Evolutionary conservation across 192 early-diverging fungal species (phyloP).

Genomic region (Gonapodya sp.): DNA sequence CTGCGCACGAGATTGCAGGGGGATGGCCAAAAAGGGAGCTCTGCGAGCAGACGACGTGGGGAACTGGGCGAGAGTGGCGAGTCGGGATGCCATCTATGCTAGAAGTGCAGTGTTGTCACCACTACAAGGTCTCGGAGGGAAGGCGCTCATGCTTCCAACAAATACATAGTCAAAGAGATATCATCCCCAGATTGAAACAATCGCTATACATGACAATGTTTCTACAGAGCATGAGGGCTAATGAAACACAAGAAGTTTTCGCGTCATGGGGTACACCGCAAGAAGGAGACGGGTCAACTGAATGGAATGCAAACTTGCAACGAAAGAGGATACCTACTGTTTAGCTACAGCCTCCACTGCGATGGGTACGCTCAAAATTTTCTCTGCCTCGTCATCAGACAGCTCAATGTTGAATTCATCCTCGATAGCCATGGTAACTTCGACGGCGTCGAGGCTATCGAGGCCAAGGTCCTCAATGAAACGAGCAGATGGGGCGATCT

Average conservation of each 20-base stretch:
- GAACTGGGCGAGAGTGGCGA: no score
- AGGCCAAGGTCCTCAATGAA: constrained; percentile 91
- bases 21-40: not conserved
- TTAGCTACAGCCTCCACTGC: constrained; percentile 65
- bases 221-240: not conserved
- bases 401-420: constrained; percentile 99
- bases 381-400: constrained; percentile 92
- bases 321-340: not conserved
- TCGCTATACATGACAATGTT: no score
- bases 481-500: constrained; percentile 75
- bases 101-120: no score
- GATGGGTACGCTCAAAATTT: constrained; percentile 78
- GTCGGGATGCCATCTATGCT: no score
- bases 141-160: no score
- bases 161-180: no score
- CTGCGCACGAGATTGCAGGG: not conserved
- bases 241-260: not conserved
- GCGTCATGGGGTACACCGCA: not conserved
- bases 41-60: no score
- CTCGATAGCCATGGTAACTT: constrained; percentile 99
- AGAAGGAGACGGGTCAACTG: not conserved
- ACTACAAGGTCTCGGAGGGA: no score
- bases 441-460: constrained; percentile 94
- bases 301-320: no score
- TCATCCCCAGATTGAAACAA: no score